phyloP scores from a whole-genome alignment of 768 basidiomycete species.

The Panaeolus cyanescens region DNA sequence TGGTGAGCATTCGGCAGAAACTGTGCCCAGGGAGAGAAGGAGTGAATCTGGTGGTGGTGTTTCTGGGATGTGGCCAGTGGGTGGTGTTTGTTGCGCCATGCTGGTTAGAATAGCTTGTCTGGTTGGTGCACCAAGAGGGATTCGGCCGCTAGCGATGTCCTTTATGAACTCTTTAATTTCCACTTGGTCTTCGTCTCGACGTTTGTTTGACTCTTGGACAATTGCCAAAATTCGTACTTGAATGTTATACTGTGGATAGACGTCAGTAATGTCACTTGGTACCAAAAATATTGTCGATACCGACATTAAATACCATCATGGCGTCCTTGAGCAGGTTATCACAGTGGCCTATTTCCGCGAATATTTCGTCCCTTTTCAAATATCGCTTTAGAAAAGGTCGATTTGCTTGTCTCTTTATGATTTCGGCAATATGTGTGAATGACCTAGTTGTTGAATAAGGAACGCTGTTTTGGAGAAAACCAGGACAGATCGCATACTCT shows the following conservation, averaged over 20 bases:
- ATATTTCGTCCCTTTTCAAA: slow-evolving; percentile 71
- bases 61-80: not conserved
- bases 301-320: slow-evolving; percentile 54
- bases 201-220: slow-evolving; percentile 46
- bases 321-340: slow-evolving; percentile 59
- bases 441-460: too few species aligned
- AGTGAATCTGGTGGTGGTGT: not conserved
- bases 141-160: slow-evolving; percentile 8
- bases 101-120: not conserved
- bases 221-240: slow-evolving; percentile 53
- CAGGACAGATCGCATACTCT: slow-evolving; percentile 35
- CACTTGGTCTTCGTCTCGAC: slow-evolving; percentile 27
- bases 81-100: not conserved
- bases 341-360: slow-evolving; percentile 51
- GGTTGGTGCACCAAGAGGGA: not conserved
- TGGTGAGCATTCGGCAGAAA: not conserved
- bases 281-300: slow-evolving; percentile 11
- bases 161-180: slow-evolving; percentile 41
- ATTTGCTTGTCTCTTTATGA: slow-evolving; percentile 60
- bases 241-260: slow-evolving; percentile 25
- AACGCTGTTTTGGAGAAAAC: not conserved
- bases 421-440: slow-evolving; percentile 43
- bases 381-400: slow-evolving; percentile 81
- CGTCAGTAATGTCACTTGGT: not conserved
- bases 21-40: not conserved